Conservation (phyloP, 1,139 yeast species). For the Blastobotrys petasosporus region DNA sequence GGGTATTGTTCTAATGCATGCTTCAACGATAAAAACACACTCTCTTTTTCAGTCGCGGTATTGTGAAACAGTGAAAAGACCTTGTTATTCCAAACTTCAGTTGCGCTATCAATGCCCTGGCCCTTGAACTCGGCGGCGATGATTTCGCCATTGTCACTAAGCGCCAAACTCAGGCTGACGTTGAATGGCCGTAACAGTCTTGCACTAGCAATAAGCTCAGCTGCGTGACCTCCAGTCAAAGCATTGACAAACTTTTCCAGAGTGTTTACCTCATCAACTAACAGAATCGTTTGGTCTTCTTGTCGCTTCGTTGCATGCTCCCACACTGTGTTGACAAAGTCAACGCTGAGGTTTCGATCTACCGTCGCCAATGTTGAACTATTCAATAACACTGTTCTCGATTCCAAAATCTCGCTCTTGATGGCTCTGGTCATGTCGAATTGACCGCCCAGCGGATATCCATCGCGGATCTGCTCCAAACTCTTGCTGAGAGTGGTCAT, state of each 20-base stretch:
- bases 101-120: background rate
- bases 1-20: background rate
- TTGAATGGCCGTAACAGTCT: conserved; percentile 5
- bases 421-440: background rate
- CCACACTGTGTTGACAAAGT: conserved; percentile 30
- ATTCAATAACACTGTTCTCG: conserved; percentile 1
- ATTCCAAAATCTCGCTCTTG: background rate
- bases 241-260: conserved; percentile 2
- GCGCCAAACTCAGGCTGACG: conserved; percentile 5
- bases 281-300: conserved; percentile 34
- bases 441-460: background rate
- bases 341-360: conserved; percentile 19
- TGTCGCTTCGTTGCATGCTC: conserved; percentile 34
- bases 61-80: background rate
- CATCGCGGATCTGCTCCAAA: background rate
- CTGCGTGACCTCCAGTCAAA: conserved; percentile 5
- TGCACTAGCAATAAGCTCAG: conserved; percentile 1
- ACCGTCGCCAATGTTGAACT: conserved; percentile 5
- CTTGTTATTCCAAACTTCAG: conserved; percentile 2
- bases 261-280: conserved; percentile 17
- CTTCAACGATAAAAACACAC: conserved; percentile 2
- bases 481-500: conserved; percentile 8
- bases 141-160: conserved; percentile 3
- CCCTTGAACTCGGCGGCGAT: conserved; percentile 4
- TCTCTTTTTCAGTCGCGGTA: conserved; percentile 3